Conservation (phyloP, 306 rosid species). For the Lathyrus sativus region DNA sequence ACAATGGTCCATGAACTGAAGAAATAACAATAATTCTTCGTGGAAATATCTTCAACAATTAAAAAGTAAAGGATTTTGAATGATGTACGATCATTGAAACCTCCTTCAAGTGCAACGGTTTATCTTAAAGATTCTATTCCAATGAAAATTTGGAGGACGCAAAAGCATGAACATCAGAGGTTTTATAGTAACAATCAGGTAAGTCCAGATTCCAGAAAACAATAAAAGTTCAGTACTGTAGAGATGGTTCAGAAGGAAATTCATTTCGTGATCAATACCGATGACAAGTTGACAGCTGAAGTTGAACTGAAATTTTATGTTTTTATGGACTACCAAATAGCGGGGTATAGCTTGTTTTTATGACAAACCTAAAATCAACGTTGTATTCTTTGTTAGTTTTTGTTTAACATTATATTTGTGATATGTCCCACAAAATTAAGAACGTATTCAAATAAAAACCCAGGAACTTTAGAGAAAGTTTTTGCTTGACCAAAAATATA, state of each 20-base stretch:
- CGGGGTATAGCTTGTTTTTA: slow-evolving; percentile 2
- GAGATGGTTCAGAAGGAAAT: slow-evolving; percentile 11
- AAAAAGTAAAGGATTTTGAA: too few relatives aligned
- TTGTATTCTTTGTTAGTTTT: not conserved
- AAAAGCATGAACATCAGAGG: not conserved
- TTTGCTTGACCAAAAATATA: not conserved
- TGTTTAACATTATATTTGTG: not conserved
- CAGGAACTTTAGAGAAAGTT: not conserved
- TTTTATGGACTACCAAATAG: not conserved
- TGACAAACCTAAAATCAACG: not conserved
- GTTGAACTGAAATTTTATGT: too few relatives aligned
- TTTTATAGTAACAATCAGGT: not conserved
- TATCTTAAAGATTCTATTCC: not conserved
- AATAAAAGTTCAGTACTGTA: not conserved
- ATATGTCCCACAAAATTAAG: not conserved
- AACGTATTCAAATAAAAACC: not conserved
- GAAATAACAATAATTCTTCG: slow-evolving; percentile 5
- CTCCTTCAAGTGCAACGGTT: not conserved
- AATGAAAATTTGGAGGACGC: not conserved
- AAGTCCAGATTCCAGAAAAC: slow-evolving; percentile 1
- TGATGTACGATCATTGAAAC: not conserved
- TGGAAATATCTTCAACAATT: slow-evolving; percentile 2
- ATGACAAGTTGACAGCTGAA: too few relatives aligned
- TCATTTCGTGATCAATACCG: slow-evolving; percentile 1
- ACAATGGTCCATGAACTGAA: not conserved